These are phyloP conservation scores for Cladosporium sp. DNA, from an alignment of 2,329 filamentous ascomycete genomes.

Conservation along the genomic window DNA sequence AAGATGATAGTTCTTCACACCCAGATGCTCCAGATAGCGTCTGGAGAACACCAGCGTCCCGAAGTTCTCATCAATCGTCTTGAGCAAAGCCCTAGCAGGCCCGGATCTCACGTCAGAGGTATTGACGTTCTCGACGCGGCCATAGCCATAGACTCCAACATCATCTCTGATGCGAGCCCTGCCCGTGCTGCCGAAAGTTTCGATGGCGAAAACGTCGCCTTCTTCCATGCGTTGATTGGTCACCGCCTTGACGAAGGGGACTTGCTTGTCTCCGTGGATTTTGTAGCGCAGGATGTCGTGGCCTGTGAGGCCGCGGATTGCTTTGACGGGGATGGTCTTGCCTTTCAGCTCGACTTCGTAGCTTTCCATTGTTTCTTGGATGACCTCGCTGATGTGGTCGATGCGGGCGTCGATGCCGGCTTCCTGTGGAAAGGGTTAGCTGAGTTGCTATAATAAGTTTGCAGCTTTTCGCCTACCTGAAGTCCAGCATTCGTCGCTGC, in stretches of 20 bases:
- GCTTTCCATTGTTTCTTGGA: constrained; percentile 91
- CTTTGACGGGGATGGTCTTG: constrained; percentile 73
- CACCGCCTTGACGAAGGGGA: constrained; percentile 78
- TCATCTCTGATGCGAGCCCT: constrained; percentile 85
- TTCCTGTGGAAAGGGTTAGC: constrained; percentile 47
- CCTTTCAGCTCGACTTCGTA: constrained; percentile 84
- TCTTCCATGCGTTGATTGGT: constrained; percentile 98
- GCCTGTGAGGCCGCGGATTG: constrained; percentile 81
- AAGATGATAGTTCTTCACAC: constrained; percentile 89
- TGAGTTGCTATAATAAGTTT: neutral
- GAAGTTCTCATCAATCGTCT: constrained; percentile 93
- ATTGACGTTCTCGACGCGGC: constrained; percentile 68
- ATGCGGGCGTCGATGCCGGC: constrained; percentile 90
- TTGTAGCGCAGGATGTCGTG: constrained; percentile 86
- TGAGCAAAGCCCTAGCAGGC: constrained; percentile 81
- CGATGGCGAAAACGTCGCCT: constrained; percentile 90
- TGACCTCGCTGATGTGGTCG: constrained; percentile 75
- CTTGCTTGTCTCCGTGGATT: constrained; percentile 90
- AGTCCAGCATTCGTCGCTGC: constrained; percentile 72
- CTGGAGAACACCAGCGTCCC: constrained; percentile 88
- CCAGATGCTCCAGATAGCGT: constrained; percentile 86
- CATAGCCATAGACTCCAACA: constrained; percentile 88
- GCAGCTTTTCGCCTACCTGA: constrained; percentile 40
- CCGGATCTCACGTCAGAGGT: constrained; percentile 66
- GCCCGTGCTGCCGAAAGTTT: constrained; percentile 92